Evolutionary conservation across 2,329 filamentous ascomycete genomes (phyloP).

Genomic region (Geoglossum cookeanum): DNA sequence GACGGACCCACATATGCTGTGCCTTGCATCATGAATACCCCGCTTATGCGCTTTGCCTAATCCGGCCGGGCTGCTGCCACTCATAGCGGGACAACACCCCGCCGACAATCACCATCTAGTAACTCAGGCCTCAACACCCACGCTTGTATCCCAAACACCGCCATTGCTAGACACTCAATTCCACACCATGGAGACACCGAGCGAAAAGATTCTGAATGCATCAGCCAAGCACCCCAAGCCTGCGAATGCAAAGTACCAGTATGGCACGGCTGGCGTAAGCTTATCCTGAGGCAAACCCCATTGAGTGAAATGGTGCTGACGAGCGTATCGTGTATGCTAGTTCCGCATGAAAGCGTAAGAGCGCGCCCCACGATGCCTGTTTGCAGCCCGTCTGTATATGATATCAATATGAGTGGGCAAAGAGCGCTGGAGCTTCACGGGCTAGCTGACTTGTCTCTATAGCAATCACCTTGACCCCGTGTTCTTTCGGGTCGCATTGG

Average conservation of each 20-base stretch:
- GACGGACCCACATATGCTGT: neutral
- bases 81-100: neutral
- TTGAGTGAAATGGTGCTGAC: neutral
- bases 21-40: neutral
- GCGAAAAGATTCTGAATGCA: conserved; percentile 22
- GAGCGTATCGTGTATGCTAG: conserved; percentile 19
- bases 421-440: conserved; percentile 12
- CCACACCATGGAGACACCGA: neutral
- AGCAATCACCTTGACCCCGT: conserved; percentile 76
- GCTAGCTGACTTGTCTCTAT: conserved; percentile 14
- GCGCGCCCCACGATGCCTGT: neutral
- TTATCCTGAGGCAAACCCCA: neutral
- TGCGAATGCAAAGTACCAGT: conserved; percentile 31
- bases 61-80: neutral
- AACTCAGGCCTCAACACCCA: neutral
- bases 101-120: neutral
- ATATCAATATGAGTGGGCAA: conserved; percentile 6
- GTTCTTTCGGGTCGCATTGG: conserved; percentile 76
- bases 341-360: conserved; percentile 53
- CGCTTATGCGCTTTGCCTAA: neutral
- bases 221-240: conserved; percentile 30
- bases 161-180: neutral
- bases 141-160: neutral
- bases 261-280: conserved; percentile 43
- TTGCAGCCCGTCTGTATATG: too few relatives aligned